Evolutionary conservation across 441 rosid genomes (phyloP).

Genomic region (Aquilaria agallochum): DNA sequence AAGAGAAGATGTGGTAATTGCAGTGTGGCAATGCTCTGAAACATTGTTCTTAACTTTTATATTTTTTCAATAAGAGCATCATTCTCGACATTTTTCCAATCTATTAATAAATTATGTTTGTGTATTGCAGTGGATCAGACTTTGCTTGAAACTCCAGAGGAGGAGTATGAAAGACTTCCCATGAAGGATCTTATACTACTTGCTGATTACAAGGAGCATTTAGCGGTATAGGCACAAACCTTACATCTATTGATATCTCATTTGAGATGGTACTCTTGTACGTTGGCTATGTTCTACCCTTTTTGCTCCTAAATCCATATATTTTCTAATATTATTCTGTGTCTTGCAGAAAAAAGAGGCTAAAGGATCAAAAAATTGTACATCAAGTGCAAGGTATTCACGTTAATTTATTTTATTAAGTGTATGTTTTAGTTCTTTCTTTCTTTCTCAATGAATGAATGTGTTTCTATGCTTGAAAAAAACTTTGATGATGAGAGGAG

Average conservation of each 20-base stretch:
- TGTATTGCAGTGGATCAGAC: slow-evolving; percentile 44
- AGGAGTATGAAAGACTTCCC: slow-evolving; percentile 60
- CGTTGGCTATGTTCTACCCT: too few species aligned
- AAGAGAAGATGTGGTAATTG: slow-evolving; percentile 52
- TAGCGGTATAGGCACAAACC: slow-evolving; percentile 34
- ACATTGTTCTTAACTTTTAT: background rate
- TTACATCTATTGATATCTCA: too few species aligned
- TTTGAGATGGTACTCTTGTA: too few species aligned
- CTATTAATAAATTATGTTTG: too few species aligned
- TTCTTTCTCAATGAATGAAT: background rate
- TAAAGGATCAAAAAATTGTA: slow-evolving; percentile 26
- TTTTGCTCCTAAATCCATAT: too few species aligned
- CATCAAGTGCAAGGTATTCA: slow-evolving; percentile 49
- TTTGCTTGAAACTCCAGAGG: slow-evolving; percentile 77
- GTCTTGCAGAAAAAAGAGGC: slow-evolving; percentile 61
- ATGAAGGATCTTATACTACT: slow-evolving; percentile 70
- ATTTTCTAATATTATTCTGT: background rate
- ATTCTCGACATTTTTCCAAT: background rate
- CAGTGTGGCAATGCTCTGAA: slow-evolving; percentile 5
- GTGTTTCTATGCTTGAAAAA: too few species aligned
- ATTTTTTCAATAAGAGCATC: slow-evolving; percentile 2
- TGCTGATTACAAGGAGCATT: slow-evolving; percentile 59
- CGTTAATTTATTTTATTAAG: background rate
- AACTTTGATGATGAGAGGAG: too few species aligned
- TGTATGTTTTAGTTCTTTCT: background rate